Percentiles rank a stretch among this genome's conserved stretches.
Conservation (phyloP, 768 basidiomycete species). For the Tylopilus felleus region DNA sequence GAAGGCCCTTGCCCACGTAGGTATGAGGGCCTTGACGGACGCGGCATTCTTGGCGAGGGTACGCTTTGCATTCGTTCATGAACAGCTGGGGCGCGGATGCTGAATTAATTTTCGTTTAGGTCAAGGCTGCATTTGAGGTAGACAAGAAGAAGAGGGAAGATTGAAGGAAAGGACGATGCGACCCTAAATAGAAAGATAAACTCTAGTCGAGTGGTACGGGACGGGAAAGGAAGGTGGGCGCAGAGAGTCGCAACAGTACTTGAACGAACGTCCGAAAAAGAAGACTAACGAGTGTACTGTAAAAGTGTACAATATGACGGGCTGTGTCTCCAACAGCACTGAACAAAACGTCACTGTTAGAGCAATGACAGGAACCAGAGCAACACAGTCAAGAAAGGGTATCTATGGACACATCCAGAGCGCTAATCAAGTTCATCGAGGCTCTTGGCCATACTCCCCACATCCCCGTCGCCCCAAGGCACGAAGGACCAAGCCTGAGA, state of each 20-base stretch:
- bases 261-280: too few species aligned
- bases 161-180: background rate
- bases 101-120: slow-evolving; percentile 30
- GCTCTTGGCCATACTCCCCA: too few species aligned
- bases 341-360: too few species aligned
- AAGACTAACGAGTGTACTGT: too few species aligned
- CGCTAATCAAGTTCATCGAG: background rate
- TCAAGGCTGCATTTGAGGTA: slow-evolving; percentile 45
- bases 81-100: background rate
- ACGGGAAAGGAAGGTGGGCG: too few species aligned
- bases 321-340: too few species aligned
- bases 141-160: slow-evolving; percentile 27
- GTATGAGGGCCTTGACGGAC: slow-evolving; percentile 64
- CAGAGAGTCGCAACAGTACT: too few species aligned
- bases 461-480: background rate
- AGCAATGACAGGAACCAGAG: too few species aligned
- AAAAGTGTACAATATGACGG: too few species aligned
- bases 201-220: too few species aligned
- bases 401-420: background rate
- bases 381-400: background rate
- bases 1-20: slow-evolving; percentile 69
- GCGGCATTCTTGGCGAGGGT: slow-evolving; percentile 58
- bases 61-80: slow-evolving; percentile 7
- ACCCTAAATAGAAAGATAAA: too few species aligned
- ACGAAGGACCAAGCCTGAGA: background rate